These are phyloP conservation scores for Hyaloperonospora arabidopsidis DNA, from an alignment of 352 stramenopile genomes.

Conservation along the genomic window DNA sequence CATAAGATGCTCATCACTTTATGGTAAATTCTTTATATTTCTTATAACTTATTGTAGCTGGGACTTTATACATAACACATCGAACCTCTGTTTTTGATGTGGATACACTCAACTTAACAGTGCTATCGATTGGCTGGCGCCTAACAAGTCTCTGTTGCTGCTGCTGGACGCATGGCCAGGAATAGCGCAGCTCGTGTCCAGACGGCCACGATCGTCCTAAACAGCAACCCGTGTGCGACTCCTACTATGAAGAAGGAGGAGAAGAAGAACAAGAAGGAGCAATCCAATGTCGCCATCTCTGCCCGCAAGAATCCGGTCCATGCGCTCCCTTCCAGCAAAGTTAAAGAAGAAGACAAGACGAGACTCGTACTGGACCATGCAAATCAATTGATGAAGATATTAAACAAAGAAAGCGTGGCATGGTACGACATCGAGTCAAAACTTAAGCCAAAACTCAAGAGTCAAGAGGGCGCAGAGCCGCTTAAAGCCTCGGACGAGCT, in stretches of 20 bases:
- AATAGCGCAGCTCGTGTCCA: slow-evolving; percentile 6
- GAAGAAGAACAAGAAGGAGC: slow-evolving; percentile 6
- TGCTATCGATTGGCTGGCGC: slow-evolving; percentile 16
- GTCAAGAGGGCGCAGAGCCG: background rate
- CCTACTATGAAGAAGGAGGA: background rate
- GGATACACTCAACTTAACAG: background rate
- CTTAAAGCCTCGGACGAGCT: slow-evolving; percentile 30
- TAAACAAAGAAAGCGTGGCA: slow-evolving; percentile 26
- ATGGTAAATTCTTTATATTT: too few relatives aligned
- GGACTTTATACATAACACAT: too few relatives aligned
- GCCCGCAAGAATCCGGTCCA: slow-evolving; percentile 1
- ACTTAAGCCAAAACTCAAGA: slow-evolving; percentile 23
- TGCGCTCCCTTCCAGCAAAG: too few relatives aligned
- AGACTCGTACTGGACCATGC: slow-evolving; percentile 12
- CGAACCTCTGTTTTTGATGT: too few relatives aligned
- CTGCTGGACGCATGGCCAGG: slow-evolving; percentile 15
- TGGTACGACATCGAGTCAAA: slow-evolving; percentile 36
- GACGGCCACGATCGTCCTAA: background rate
- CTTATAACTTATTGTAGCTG: too few relatives aligned
- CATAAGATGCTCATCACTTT: too few relatives aligned
- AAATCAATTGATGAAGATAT: slow-evolving; percentile 24
- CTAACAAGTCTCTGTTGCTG: background rate
- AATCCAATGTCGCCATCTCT: background rate
- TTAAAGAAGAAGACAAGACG: background rate
- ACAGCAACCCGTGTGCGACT: too few relatives aligned